Conservation (phyloP, 768 basidiomycete genomes). For the Leccinum rimulosum region DNA sequence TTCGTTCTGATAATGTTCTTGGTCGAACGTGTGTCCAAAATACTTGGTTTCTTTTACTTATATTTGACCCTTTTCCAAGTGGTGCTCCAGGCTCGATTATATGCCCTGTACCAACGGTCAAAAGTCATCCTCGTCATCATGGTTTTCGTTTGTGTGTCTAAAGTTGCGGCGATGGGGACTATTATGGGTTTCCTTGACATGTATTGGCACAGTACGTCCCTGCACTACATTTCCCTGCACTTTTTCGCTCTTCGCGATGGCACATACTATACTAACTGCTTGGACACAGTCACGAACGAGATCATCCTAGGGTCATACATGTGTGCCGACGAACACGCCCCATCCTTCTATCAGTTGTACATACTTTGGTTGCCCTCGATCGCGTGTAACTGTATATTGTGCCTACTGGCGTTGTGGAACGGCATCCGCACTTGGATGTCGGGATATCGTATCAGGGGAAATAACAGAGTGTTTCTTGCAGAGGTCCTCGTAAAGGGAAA, state of each 20-base stretch:
- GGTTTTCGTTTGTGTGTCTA: not conserved
- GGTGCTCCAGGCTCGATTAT: not conserved
- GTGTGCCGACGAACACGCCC: not conserved
- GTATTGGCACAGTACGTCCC: constrained; percentile 1
- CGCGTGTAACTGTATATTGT: constrained; percentile 1
- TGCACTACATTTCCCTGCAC: too few relatives aligned
- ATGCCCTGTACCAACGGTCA: not conserved
- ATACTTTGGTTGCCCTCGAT: constrained; percentile 12
- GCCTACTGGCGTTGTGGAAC: constrained; percentile 5
- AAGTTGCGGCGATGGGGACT: not conserved
- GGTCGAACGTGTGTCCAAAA: constrained; percentile 5
- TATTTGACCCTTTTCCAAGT: not conserved
- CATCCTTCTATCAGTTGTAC: constrained; percentile 3
- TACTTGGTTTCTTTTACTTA: not conserved
- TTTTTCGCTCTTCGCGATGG: too few relatives aligned
- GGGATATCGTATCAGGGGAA: too few relatives aligned
- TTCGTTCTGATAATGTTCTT: not conserved
- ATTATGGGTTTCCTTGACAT: not conserved
- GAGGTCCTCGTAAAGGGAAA: not conserved
- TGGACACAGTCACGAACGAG: not conserved
- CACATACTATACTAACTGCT: not conserved
- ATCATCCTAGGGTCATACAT: constrained; percentile 1
- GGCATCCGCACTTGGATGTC: not conserved
- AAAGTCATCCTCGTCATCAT: not conserved
- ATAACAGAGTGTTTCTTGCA: not conserved